A percentile compares a stretch with the other conserved stretches of the same genome.
Conservation (phyloP, 129 eudicot genomes). For the Smallanthus sonchifolius region DNA sequence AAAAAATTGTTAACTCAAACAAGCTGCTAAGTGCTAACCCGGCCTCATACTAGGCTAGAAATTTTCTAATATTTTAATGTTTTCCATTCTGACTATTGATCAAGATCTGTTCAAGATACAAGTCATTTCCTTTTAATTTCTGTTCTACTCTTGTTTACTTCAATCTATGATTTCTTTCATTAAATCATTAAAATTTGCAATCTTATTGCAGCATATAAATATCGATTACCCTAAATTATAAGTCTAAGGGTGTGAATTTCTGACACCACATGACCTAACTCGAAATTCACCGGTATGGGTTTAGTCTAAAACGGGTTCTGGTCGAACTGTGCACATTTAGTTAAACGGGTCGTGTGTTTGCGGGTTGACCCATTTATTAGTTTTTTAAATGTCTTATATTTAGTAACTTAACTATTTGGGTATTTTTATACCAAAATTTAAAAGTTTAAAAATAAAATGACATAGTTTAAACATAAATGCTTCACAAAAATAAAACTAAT, state of each 20-base stretch:
- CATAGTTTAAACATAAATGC: too few species aligned
- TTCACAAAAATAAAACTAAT: too few species aligned
- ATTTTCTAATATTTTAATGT: neutral
- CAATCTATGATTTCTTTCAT: neutral
- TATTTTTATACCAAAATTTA: too few species aligned
- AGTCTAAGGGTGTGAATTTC: neutral
- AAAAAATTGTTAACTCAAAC: neutral
- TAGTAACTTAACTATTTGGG: too few species aligned
- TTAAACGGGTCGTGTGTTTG: too few species aligned
- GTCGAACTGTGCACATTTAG: too few species aligned
- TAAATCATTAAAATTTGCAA: neutral
- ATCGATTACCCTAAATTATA: neutral
- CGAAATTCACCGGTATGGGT: too few species aligned
- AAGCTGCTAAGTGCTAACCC: neutral
- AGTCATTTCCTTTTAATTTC: neutral
- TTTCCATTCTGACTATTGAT: neutral
- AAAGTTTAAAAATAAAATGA: too few species aligned
- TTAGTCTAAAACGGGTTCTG: too few species aligned
- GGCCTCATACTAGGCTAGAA: neutral
- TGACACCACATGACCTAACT: too few species aligned
- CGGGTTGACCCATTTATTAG: too few species aligned
- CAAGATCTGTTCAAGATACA: neutral
- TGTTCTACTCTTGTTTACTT: neutral
- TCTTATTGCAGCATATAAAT: neutral
- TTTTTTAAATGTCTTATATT: too few species aligned